Base-by-base conservation (phyloP, 148 eudicot genomes). In the Silene conica region DNA sequence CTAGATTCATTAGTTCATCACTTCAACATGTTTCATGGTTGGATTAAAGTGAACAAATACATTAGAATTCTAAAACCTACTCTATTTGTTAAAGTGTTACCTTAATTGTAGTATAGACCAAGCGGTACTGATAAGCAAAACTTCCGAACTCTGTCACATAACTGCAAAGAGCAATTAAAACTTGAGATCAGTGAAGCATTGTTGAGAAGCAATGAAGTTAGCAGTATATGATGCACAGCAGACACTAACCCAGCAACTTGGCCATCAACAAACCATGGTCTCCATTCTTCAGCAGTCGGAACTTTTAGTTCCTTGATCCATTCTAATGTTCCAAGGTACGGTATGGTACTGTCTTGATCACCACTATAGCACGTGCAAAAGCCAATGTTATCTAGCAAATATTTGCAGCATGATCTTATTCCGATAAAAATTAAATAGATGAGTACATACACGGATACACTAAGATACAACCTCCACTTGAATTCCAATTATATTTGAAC, bases 211-310 rank as follows among this genome's bases (percentile, higher is more conserved):
- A 5, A 38, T 7, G 8, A 38, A 38, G 55, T 50, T 11, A 50
- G 0, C 31, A 63, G 19, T 6, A 38, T 6, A 38, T 6, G 7
- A 20, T 5, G 34, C 19, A 43, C 19, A 43, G 61, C n/a, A 55
- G 54, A 57, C 16, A 78, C 73, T 19, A 45, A 78, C 81, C 81
- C 81, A n/a, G 81, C 76, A 67, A 78, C 76, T 73, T 78, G 81
- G 25, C 81, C 76, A 31, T 73, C 67, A 25, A 73, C 75, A 46
- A 78, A 73, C 81, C 81, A 78, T 31, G 81, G 81, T 11, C 81
- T 58, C 76, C 81, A 78, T n/a, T 73, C 52, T 3, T 3, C 45
- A 7, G 34, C 20, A 4, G 55, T 73, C 14, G 68, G 31, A 20
- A 78, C 16, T 21, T 78, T 18, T 59, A 78, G 66, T 43, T 59